A percentile compares a stretch with the other conserved stretches of the same genome.
phyloP scores from a whole-genome alignment of 2,329 filamentous ascomycete species.

The Fusarium sp. region DNA sequence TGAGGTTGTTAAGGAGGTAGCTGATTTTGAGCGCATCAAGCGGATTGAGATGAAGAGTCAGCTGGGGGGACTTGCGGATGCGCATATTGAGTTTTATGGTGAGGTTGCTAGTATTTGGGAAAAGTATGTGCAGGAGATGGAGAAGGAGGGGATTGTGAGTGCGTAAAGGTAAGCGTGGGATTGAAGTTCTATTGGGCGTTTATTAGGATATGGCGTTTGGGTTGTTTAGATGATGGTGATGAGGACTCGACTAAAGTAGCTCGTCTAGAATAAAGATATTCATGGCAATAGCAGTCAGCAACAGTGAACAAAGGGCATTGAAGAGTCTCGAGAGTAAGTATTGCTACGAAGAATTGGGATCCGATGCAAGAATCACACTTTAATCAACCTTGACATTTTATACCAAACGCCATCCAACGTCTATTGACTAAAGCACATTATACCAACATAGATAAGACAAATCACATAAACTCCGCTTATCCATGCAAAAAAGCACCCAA shows the following conservation, averaged over 20 bases:
- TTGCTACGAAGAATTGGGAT: not conserved
- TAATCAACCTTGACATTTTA: not conserved
- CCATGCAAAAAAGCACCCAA: slow-evolving; percentile 39
- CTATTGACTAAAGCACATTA: slow-evolving; percentile 31
- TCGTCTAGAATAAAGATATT: slow-evolving; percentile 9
- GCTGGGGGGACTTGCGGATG: slow-evolving; percentile 83
- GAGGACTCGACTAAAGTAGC: slow-evolving; percentile 12
- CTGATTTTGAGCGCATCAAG: slow-evolving; percentile 97
- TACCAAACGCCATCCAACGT: slow-evolving; percentile 38
- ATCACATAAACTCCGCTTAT: slow-evolving; percentile 39
- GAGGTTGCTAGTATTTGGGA: slow-evolving; percentile 88
- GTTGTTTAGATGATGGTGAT: slow-evolving; percentile 9
- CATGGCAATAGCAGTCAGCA: not conserved
- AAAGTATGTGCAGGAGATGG: slow-evolving; percentile 88
- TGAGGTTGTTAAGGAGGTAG: slow-evolving; percentile 91
- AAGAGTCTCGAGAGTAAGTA: no score
- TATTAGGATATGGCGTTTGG: slow-evolving; percentile 40
- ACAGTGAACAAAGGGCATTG: not conserved
- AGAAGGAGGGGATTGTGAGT: slow-evolving; percentile 66
- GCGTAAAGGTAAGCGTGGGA: slow-evolving; percentile 1
- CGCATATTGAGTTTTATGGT: slow-evolving; percentile 88
- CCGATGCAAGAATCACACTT: not conserved
- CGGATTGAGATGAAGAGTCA: slow-evolving; percentile 90
- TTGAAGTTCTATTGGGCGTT: slow-evolving; percentile 15
- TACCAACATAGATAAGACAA: slow-evolving; percentile 29